Percentiles rank a stretch among this genome's conserved stretches.
Evolutionary conservation across 768 basidiomycete genomes (phyloP).

Genomic region (Coprinopsis sp.): DNA sequence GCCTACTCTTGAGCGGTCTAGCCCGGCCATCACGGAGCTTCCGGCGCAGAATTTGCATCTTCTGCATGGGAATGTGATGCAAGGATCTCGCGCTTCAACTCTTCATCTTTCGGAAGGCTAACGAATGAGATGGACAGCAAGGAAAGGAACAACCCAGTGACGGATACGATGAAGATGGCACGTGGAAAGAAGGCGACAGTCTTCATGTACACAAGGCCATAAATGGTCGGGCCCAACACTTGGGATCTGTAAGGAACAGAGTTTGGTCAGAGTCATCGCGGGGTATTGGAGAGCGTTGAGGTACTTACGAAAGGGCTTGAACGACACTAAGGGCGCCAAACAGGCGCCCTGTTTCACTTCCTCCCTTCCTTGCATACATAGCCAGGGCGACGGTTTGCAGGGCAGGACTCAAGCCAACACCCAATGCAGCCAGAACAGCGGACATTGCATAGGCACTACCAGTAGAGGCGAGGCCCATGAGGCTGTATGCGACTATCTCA

Average conservation of each 20-base stretch:
- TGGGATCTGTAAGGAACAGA: conserved; percentile 41
- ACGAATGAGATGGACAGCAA: conserved; percentile 46
- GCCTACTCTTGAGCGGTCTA: too few species aligned
- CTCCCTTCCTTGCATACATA: conserved; percentile 50
- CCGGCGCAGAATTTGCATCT: neutral
- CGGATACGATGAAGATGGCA: conserved; percentile 61
- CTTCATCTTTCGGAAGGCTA: conserved; percentile 27
- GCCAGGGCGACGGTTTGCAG: conserved; percentile 68
- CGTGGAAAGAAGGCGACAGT: conserved; percentile 70
- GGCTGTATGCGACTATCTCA: conserved; percentile 47
- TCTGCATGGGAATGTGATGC: neutral
- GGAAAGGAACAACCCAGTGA: conserved; percentile 34
- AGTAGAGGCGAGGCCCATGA: conserved; percentile 44
- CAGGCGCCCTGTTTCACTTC: conserved; percentile 63
- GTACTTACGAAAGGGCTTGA: conserved; percentile 55
- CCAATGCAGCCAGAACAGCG: conserved; percentile 50
- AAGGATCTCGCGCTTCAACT: conserved; percentile 4
- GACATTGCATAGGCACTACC: conserved; percentile 48
- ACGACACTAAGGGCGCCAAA: conserved; percentile 80
- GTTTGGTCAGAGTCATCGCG: neutral
- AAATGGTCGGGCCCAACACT: conserved; percentile 68
- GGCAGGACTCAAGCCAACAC: conserved; percentile 61
- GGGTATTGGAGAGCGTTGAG: neutral
- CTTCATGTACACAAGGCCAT: conserved; percentile 63
- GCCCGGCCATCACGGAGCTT: too few species aligned